Conservation (phyloP, 768 basidiomycete genomes). For the Tephrocybe sp. region DNA sequence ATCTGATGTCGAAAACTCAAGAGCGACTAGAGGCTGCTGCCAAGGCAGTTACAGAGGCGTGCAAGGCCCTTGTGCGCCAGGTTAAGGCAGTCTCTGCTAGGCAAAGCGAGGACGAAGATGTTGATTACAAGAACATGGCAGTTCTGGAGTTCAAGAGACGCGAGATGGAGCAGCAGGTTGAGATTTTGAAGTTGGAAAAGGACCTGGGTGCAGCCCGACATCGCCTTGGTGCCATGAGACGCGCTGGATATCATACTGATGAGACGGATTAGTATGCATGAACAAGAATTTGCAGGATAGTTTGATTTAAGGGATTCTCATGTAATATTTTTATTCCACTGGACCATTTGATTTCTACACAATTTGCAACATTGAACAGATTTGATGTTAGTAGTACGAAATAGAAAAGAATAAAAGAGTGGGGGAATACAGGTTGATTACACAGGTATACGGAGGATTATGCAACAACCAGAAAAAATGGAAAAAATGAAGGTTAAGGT, state of each 20-base stretch:
- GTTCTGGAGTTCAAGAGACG: constrained; percentile 93
- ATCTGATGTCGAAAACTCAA: constrained; percentile 98
- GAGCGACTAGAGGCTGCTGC: constrained; percentile 94
- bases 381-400: constrained; percentile 17
- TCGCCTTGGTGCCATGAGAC: constrained; percentile 79
- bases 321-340: constrained; percentile 15
- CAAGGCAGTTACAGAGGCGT: constrained; percentile 96
- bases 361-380: constrained; percentile 12
- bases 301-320: constrained; percentile 13
- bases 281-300: background rate
- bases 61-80: constrained; percentile 93
- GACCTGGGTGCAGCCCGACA: constrained; percentile 87
- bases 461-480: constrained; percentile 17
- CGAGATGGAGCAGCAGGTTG: constrained; percentile 99
- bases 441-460: constrained; percentile 17
- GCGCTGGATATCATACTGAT: constrained; percentile 87
- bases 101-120: constrained; percentile 77
- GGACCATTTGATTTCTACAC: constrained; percentile 12
- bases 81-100: constrained; percentile 93
- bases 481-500: background rate
- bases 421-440: constrained; percentile 6
- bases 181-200: constrained; percentile 95
- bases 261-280: constrained; percentile 59
- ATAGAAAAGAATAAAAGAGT: constrained; percentile 4
- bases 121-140: constrained; percentile 91